These are phyloP conservation scores for Gymnopus androsaceus DNA, from an alignment of 1,284 basidiomycete genomes.

Conservation along the genomic window DNA sequence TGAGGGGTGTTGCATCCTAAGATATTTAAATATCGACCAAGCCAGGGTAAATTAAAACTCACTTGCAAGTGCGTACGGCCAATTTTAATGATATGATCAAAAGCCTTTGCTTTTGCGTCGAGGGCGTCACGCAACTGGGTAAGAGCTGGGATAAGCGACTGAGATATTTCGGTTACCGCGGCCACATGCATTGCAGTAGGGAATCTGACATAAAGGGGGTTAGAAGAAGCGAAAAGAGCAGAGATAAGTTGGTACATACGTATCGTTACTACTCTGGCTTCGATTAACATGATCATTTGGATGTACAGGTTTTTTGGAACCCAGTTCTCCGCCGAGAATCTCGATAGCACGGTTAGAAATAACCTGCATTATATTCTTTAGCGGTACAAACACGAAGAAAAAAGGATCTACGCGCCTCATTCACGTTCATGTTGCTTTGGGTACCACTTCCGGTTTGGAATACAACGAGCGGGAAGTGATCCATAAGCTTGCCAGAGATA, in stretches of 20 bases:
- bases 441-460: conserved; percentile 99
- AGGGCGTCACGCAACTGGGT: conserved; percentile 83
- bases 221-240: neutral
- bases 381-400: neutral
- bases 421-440: conserved; percentile 99
- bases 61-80: conserved; percentile 96
- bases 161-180: conserved; percentile 87
- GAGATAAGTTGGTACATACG: conserved; percentile 51
- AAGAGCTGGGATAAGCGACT: conserved; percentile 85
- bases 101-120: conserved; percentile 78
- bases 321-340: conserved; percentile 92
- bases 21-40: neutral
- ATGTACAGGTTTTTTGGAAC: conserved; percentile 97
- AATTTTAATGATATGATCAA: conserved; percentile 96
- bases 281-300: conserved; percentile 99
- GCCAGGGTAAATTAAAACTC: neutral
- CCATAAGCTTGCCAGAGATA: conserved; percentile 91
- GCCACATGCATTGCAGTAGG: conserved; percentile 99
- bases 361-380: conserved; percentile 55
- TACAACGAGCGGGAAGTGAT: conserved; percentile 97
- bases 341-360: conserved; percentile 99
- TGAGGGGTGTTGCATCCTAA: conserved; percentile 95
- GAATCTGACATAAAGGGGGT: conserved; percentile 61
- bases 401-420: conserved; percentile 64
- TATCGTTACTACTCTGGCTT: conserved; percentile 99